phyloP scores from a whole-genome alignment of 140 eudicot species.

The Stevia rebaudiana region DNA sequence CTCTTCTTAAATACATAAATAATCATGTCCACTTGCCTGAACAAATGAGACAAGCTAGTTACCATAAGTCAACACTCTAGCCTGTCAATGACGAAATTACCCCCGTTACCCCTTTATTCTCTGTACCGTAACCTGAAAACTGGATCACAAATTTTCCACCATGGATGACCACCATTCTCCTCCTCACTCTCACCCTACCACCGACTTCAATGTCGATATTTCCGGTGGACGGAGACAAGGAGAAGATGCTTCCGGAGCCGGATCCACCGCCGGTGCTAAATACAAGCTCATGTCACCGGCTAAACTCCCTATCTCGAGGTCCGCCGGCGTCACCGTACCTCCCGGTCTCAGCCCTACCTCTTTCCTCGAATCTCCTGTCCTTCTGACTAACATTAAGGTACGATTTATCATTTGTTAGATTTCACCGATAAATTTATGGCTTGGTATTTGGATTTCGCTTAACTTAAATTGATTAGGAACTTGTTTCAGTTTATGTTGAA shows the following conservation, averaged over 20 bases:
- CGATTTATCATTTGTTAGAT: neutral
- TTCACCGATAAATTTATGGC: neutral
- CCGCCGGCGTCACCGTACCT: constrained; percentile 63
- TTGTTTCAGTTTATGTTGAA: constrained; percentile 18
- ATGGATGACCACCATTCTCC: constrained; percentile 41
- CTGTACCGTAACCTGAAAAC: constrained; percentile 24
- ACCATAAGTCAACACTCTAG: constrained; percentile 36
- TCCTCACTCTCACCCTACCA: constrained; percentile 33
- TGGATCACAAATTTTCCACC: constrained; percentile 37
- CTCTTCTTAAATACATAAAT: neutral
- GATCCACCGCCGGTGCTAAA: constrained; percentile 46
- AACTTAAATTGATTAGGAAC: constrained; percentile 7
- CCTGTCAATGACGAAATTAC: constrained; percentile 17
- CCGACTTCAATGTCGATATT: constrained; percentile 27
- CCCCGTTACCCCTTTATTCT: constrained; percentile 30
- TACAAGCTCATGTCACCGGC: constrained; percentile 98
- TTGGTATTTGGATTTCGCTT: constrained; percentile 5
- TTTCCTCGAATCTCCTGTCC: constrained; percentile 90
- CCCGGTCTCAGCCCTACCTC: constrained; percentile 95
- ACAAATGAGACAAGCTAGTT: constrained; percentile 32
- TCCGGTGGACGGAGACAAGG: neutral
- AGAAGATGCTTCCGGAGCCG: constrained; percentile 18
- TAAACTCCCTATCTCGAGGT: constrained; percentile 87
- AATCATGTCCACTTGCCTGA: constrained; percentile 24
- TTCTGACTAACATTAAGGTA: constrained; percentile 85